Evolutionary conservation across 306 rosid species (phyloP).

Genomic region (Quercus gilva): DNA sequence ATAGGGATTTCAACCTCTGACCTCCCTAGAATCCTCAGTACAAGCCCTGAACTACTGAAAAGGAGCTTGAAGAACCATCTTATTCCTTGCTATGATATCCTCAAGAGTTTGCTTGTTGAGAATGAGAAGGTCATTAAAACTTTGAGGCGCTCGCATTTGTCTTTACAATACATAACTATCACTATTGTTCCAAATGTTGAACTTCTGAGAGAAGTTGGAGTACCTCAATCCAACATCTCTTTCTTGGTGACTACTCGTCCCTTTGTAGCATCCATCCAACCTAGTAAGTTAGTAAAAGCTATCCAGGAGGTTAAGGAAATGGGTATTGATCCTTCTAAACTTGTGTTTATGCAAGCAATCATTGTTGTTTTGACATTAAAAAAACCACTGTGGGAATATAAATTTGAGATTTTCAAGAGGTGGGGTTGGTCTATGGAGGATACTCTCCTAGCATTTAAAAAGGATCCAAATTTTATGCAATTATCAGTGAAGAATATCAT

Average conservation of each 20-base stretch:
- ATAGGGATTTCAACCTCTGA: constrained; percentile 31
- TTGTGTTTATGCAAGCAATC: constrained; percentile 16
- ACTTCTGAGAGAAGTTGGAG: constrained; percentile 32
- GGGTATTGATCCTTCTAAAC: constrained; percentile 19
- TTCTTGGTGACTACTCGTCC: neutral
- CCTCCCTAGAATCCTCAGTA: constrained; percentile 18
- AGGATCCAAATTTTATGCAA: constrained; percentile 19
- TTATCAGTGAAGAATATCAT: constrained; percentile 13
- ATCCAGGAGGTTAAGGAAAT: constrained; percentile 17
- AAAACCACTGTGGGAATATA: constrained; percentile 8
- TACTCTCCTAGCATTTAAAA: constrained; percentile 21
- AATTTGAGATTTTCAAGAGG: constrained; percentile 11
- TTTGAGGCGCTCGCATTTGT: too few relatives aligned
- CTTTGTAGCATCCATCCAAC: neutral
- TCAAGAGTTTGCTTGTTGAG: too few relatives aligned
- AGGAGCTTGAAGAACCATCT: too few relatives aligned
- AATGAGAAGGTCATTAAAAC: too few relatives aligned
- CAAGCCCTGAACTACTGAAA: too few relatives aligned
- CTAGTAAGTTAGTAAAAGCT: constrained; percentile 3
- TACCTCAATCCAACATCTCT: constrained; percentile 5
- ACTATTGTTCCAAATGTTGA: constrained; percentile 1
- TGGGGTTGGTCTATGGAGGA: constrained; percentile 33
- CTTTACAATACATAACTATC: too few relatives aligned
- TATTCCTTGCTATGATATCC: too few relatives aligned
- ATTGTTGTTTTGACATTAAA: neutral